Conservation (phyloP, 1,139 yeast species). For the Nakaseomyces sp. region DNA sequence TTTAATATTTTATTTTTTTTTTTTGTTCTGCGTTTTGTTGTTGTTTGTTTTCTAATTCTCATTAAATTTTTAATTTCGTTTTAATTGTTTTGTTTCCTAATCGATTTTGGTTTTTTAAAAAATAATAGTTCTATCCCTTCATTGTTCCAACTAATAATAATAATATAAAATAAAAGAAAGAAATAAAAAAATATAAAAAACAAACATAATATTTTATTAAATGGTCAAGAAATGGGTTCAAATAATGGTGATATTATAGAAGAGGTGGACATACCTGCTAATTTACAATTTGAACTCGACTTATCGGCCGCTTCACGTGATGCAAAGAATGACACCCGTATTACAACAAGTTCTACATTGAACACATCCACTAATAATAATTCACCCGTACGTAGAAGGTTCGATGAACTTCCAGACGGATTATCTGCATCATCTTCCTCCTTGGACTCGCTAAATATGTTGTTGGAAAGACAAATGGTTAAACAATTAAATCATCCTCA, state of each 20-base stretch:
- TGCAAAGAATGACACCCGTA: slow-evolving; percentile 7
- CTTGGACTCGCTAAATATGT: slow-evolving; percentile 33
- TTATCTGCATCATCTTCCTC: slow-evolving; percentile 30
- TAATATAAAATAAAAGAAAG: too few relatives aligned
- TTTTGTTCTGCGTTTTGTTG: too few relatives aligned
- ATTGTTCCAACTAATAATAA: too few relatives aligned
- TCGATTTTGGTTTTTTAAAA: background rate
- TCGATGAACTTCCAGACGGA: slow-evolving; percentile 11
- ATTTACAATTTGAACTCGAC: slow-evolving; percentile 19
- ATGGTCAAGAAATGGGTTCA: background rate
- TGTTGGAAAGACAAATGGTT: slow-evolving; percentile 34
- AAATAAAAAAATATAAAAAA: too few relatives aligned
- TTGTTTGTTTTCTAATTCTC: background rate
- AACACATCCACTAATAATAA: background rate
- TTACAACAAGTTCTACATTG: background rate
- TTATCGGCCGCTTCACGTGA: slow-evolving; percentile 9
- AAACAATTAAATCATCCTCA: slow-evolving; percentile 35
- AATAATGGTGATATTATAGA: slow-evolving; percentile 11
- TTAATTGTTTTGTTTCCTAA: background rate
- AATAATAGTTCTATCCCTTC: background rate
- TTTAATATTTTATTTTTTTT: too few relatives aligned
- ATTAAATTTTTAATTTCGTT: background rate
- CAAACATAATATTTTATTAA: background rate
- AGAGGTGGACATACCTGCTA: slow-evolving; percentile 27
- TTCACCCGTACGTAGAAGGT: slow-evolving; percentile 6